These are phyloP conservation scores for Diutina ranongensis DNA, from an alignment of 1,139 yeast genomes.

Conservation along the genomic window DNA sequence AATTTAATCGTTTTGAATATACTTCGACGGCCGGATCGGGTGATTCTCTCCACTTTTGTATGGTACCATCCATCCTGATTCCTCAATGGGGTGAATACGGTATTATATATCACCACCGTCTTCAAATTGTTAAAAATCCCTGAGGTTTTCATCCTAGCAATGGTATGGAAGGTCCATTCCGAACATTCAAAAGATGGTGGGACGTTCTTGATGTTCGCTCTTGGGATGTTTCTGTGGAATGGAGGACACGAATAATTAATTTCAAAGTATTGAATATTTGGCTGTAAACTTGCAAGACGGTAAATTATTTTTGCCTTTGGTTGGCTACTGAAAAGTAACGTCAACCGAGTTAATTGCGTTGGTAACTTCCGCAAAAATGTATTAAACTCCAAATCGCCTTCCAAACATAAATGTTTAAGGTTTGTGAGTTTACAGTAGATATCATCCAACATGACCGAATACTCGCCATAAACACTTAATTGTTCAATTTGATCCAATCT, in stretches of 20 bases:
- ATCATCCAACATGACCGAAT: too few relatives aligned
- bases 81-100: background rate
- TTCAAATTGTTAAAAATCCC: background rate
- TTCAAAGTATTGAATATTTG: background rate
- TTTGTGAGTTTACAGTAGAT: too few relatives aligned
- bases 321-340: background rate
- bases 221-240: background rate
- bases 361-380: background rate
- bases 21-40: too few relatives aligned
- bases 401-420: background rate
- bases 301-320: background rate
- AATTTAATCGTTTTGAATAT: too few relatives aligned
- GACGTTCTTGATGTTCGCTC: background rate
- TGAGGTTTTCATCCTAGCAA: background rate
- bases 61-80: background rate
- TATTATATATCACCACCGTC: background rate
- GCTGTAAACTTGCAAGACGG: background rate
- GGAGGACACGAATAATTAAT: background rate
- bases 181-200: background rate
- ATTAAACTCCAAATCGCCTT: background rate
- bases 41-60: too few relatives aligned
- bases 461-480: background rate
- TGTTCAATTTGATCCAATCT: background rate
- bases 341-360: background rate
- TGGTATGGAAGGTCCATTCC: background rate